A percentile compares a stretch with the other conserved stretches of the same genome.
These are phyloP conservation scores for Nannochloropsis oceanica DNA, from an alignment of 108 stramenopile species.

Conservation along the genomic window DNA sequence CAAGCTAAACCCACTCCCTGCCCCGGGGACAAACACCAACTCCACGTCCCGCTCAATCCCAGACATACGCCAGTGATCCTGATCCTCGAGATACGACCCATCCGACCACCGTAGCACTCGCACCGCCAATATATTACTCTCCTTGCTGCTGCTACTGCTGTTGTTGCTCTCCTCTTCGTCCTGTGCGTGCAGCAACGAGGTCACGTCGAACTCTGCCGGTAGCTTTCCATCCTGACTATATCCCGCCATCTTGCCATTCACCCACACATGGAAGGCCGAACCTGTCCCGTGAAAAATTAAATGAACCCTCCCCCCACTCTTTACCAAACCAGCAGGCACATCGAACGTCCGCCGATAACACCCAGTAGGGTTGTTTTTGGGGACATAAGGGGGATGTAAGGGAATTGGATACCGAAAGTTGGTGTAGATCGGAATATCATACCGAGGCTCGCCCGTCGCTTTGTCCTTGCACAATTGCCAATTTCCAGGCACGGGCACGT, in stretches of 20 bases:
- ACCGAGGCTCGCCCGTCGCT: neutral
- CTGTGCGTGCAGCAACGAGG: neutral
- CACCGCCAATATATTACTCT: neutral
- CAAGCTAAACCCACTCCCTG: constrained; percentile 35
- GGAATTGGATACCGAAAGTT: constrained; percentile 33
- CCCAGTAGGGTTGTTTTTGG: constrained; percentile 16
- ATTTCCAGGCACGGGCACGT: constrained; percentile 1
- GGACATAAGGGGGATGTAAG: constrained; percentile 16
- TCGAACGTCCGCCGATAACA: constrained; percentile 19
- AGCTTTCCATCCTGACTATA: constrained; percentile 29
- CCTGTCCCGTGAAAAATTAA: neutral
- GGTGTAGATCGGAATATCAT: constrained; percentile 29
- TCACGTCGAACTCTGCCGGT: constrained; percentile 28
- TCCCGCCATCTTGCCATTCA: constrained; percentile 18
- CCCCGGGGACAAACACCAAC: constrained; percentile 45
- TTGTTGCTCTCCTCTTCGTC: too few relatives aligned
- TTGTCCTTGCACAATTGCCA: neutral
- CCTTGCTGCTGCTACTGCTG: too few relatives aligned
- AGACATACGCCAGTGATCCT: constrained; percentile 88
- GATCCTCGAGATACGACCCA: constrained; percentile 24
- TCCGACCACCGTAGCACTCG: constrained; percentile 32
- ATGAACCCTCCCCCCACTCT: neutral
- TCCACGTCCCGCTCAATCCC: constrained; percentile 79
- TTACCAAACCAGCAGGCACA: constrained; percentile 6
- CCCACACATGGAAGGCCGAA: constrained; percentile 31